These are phyloP conservation scores for Clonostachys byssicola DNA, from an alignment of 2,329 filamentous ascomycete species.

Conservation along the genomic window DNA sequence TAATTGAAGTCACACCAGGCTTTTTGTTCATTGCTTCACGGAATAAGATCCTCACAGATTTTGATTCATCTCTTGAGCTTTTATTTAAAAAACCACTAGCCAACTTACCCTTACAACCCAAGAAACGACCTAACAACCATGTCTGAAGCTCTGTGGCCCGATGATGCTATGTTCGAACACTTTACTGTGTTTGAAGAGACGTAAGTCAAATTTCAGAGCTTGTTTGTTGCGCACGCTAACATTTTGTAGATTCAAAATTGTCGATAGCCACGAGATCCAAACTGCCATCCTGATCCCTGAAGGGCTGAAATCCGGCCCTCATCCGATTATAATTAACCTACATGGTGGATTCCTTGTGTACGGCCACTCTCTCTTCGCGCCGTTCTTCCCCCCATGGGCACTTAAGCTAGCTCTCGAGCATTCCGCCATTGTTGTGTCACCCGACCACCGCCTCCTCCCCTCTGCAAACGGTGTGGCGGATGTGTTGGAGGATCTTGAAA, in stretches of 20 bases:
- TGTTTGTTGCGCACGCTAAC: not conserved
- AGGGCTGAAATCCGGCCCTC: slow-evolving; percentile 8
- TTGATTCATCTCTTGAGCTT: too few relatives aligned
- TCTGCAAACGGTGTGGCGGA: slow-evolving; percentile 14
- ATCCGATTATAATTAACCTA: slow-evolving; percentile 13
- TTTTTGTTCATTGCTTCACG: too few relatives aligned
- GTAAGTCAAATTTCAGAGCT: not conserved
- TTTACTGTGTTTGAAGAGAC: slow-evolving; percentile 2
- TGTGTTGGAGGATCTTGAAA: slow-evolving; percentile 15
- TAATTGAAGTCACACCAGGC: too few relatives aligned
- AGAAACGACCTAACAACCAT: too few relatives aligned
- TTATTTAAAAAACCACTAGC: too few relatives aligned
- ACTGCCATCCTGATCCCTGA: slow-evolving; percentile 16
- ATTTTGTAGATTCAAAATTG: slow-evolving; percentile 8
- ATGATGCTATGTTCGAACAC: slow-evolving; percentile 1
- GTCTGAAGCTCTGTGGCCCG: not conserved
- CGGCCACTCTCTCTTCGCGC: slow-evolving; percentile 9
- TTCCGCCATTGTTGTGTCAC: slow-evolving; percentile 10
- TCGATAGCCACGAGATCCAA: slow-evolving; percentile 10
- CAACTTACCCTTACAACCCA: too few relatives aligned
- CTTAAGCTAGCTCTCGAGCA: slow-evolving; percentile 13
- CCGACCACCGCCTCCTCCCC: slow-evolving; percentile 15
- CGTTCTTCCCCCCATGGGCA: slow-evolving; percentile 15
- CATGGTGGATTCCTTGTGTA: slow-evolving; percentile 17
- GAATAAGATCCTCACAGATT: too few relatives aligned